Evolutionary conservation across 2,329 filamentous ascomycete species (phyloP).

Genomic region (Tympanopsis confertula): DNA sequence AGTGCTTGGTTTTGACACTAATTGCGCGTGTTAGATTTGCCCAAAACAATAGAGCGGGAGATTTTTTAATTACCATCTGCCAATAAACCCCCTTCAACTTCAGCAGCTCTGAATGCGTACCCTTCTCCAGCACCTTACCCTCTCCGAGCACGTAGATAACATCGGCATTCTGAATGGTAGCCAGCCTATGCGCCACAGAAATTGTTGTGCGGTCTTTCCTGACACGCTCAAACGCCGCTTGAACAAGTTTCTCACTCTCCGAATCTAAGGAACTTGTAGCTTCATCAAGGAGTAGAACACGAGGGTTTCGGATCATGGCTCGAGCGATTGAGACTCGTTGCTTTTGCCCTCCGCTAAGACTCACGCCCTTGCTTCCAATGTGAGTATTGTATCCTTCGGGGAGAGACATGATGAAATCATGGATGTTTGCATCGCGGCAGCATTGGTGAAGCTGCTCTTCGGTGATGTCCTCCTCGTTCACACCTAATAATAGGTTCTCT

Average conservation of each 20-base stretch:
- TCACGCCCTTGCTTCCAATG: conserved; percentile 74
- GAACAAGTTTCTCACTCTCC: conserved; percentile 69
- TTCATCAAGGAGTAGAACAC: conserved; percentile 74
- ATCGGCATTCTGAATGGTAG: conserved; percentile 88
- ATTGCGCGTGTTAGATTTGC: no score
- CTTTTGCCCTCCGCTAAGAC: conserved; percentile 85
- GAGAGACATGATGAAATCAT: conserved; percentile 78
- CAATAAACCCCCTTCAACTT: conserved; percentile 60
- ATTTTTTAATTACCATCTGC: conserved; percentile 67
- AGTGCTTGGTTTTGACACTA: no score
- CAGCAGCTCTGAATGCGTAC: conserved; percentile 67
- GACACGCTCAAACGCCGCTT: conserved; percentile 69
- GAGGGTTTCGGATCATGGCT: conserved; percentile 80
- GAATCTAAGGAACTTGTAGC: conserved; percentile 69
- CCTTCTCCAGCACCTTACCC: conserved; percentile 73
- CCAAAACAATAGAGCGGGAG: no score
- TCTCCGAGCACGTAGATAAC: conserved; percentile 94
- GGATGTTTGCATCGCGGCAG: conserved; percentile 83
- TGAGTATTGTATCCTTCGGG: conserved; percentile 78
- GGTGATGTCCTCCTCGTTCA: conserved; percentile 49
- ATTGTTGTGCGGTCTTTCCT: conserved; percentile 82
- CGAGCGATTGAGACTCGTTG: conserved; percentile 89
- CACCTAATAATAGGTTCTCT: conserved; percentile 80
- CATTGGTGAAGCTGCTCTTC: conserved; percentile 67
- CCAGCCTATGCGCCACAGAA: conserved; percentile 82